Base-by-base conservation (phyloP, 2,329 filamentous ascomycete genomes). In the Neofusicoccum sp. region DNA sequence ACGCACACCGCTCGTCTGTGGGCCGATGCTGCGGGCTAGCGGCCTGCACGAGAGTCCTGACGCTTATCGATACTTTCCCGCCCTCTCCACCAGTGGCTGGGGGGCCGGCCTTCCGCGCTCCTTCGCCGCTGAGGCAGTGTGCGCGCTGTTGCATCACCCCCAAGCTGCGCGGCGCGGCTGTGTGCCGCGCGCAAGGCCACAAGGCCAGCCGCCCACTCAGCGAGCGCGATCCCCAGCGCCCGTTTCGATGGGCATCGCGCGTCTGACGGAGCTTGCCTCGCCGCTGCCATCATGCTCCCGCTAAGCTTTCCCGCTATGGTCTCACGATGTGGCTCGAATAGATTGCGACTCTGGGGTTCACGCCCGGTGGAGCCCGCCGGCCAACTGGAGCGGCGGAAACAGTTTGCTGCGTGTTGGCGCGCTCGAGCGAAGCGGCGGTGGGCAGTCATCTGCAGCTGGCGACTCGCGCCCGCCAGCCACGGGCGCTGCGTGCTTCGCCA, bases 1-100 rank as follows among this genome's bases (percentile, higher is more conserved):
- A 58, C 44, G 43, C 57, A 49, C 57, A 59, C 57, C 57, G 57
- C 57, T 59, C 57, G 57, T 59, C 54, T 44, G 51, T 57, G 51
- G 45, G 30, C 30, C 45, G 45, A 48, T 48, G 20, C 7, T 12
- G 24, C 14, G 30, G 30, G 8, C 14, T 33, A 48, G 45, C 45
- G 45, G 45, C 49, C 28, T 33, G 28, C 51, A 41, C 51, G 34
- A 41, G 24, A 31, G 49, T 30, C 38, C 20, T 20, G 20, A 40
- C 14, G 36, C 54, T 58, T 58, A 58, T 58, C 54, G 54, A 30
- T 41, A 36, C n/a, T 47, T 30, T 28, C 33, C 48, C 48, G 34
- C 31, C 31, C 33, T 53, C 48, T 38, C 48, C 48, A 54, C 49
- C 38, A 40, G 38, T 40, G 38, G 38, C 38, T 40, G 38, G 38